A percentile compares a stretch with the other conserved stretches of the same genome.
Conservation (phyloP, 139 green algal genomes). For the Chlorella sp. region DNA sequence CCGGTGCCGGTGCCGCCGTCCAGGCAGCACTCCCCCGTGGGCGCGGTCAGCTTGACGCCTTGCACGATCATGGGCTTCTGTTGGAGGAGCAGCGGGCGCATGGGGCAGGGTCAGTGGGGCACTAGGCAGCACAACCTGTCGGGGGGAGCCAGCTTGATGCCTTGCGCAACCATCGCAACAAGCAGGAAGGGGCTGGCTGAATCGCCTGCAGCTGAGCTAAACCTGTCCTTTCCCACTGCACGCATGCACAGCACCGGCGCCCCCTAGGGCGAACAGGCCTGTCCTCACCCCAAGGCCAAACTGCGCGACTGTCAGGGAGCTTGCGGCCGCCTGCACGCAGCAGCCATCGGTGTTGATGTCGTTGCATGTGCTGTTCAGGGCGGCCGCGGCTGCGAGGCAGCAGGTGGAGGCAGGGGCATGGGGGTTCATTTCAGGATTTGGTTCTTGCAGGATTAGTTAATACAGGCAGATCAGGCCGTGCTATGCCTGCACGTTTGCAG, state of each 20-base stretch:
- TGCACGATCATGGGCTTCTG: conserved; percentile 15
- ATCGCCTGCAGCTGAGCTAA: no score
- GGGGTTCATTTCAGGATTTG: background rate
- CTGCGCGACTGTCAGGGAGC: background rate
- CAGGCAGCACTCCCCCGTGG: conserved; percentile 2
- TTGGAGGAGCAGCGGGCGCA: background rate
- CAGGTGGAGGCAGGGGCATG: background rate
- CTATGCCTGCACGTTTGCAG: background rate
- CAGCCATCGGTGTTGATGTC: background rate
- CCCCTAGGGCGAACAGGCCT: no score
- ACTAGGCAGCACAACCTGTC: no score
- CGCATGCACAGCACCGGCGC: no score
- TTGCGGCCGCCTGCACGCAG: background rate
- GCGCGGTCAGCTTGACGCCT: conserved; percentile 1
- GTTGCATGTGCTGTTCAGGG: conserved; percentile 7
- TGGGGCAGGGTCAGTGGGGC: background rate
- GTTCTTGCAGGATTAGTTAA: background rate
- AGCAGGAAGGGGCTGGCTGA: no score
- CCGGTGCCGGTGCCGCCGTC: background rate
- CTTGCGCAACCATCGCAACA: no score
- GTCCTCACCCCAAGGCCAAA: conserved; percentile 19
- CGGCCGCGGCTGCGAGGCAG: background rate
- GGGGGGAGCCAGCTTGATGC: no score
- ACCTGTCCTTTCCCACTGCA: no score
- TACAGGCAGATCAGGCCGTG: background rate